Evolutionary conservation across 768 basidiomycete genomes (phyloP), one percentile per base, ranked within the genome.

Genomic region (Lactarius trivialis): DNA sequence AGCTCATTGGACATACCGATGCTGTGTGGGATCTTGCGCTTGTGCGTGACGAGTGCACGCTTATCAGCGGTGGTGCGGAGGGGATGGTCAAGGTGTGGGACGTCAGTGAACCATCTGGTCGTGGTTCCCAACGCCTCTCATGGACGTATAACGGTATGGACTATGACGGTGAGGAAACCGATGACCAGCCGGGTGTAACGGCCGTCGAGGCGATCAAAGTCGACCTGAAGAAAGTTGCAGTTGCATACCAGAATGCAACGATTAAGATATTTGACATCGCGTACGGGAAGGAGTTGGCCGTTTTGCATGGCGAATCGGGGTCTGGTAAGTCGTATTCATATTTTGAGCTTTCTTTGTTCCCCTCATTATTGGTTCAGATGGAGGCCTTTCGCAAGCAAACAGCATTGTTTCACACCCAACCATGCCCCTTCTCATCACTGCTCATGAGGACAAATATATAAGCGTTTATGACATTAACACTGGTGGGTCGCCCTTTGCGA

Each of bases 21-120:
- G 93, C 93, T 6, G 89, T 98, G 28, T 99, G 97, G 97, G 97
- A 94, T 71, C 77, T 98, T 55, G 88, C 90, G 11, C 82, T 96
- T 24, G 83, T 93, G 30, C 81, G 90, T 58, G 88, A 91, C 65
- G 89, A 92, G 72, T 84, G 83, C 60, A 86, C 88, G 8, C 80
- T 98, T 45, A 90, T 96, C 60, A 91, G 89, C 67, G 93, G 91
- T 71, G 88, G 91, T 51, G 90, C 94, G 4, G 96, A 98, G 71
- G 95, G 95, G 21, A 76, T 83, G 0, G 88, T 98, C 68, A 97
- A 97, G 74, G 84, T 96, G 15, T 98, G 96, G 95, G 91, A 93
- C 68, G 87, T 92, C 54, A 83, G 84, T 68, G 84, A 82, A 19
- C 79, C 84, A 28, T 80, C 82, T 34, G 83, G 82, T 17, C 33